A percentile compares a stretch with the other conserved stretches of the same genome.
Conservation (phyloP, 2,329 filamentous ascomycete species). For the Diaporthe vaccinii region DNA sequence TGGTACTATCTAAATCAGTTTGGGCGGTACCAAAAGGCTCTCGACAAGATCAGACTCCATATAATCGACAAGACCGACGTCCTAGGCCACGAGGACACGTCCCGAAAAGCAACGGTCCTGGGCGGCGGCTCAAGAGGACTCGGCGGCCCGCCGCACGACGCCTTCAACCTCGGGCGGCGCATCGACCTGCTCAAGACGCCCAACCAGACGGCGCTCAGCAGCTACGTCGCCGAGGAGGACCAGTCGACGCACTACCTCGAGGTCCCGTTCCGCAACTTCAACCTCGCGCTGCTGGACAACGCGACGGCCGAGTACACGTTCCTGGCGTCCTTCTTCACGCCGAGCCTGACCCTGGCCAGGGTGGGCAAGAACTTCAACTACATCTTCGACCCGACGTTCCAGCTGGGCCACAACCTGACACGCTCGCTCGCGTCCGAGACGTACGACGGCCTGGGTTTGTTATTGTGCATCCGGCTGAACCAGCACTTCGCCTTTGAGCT, state of each 20-base stretch:
- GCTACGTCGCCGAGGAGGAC: constrained; percentile 93
- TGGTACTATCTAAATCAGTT: constrained; percentile 99
- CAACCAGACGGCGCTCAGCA: constrained; percentile 83
- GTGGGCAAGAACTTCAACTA: constrained; percentile 88
- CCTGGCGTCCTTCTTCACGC: constrained; percentile 88
- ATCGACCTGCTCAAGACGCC: constrained; percentile 83
- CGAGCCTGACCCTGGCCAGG: constrained; percentile 79
- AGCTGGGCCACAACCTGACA: constrained; percentile 83
- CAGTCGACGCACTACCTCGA: constrained; percentile 89
- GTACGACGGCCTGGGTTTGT: constrained; percentile 86
- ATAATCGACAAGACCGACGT: constrained; percentile 85
- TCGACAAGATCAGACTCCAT: constrained; percentile 89
- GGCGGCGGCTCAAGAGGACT: constrained; percentile 59
- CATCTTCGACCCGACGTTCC: constrained; percentile 91
- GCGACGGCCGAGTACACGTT: constrained; percentile 96
- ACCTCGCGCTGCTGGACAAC: constrained; percentile 93
- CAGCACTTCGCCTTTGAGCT: constrained; percentile 95
- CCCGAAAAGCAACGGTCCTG: constrained; percentile 73
- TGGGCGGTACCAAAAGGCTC: constrained; percentile 84
- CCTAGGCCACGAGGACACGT: constrained; percentile 81
- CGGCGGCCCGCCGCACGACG: constrained; percentile 78
- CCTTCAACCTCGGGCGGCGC: constrained; percentile 89
- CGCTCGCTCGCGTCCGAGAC: constrained; percentile 82
- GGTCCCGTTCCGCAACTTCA: constrained; percentile 92
- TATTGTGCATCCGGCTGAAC: constrained; percentile 93